Evolutionary conservation across 78 protist species (phyloP), one percentile per base, ranked within the genome.

Genomic region (Speleostelium caveatum): DNA sequence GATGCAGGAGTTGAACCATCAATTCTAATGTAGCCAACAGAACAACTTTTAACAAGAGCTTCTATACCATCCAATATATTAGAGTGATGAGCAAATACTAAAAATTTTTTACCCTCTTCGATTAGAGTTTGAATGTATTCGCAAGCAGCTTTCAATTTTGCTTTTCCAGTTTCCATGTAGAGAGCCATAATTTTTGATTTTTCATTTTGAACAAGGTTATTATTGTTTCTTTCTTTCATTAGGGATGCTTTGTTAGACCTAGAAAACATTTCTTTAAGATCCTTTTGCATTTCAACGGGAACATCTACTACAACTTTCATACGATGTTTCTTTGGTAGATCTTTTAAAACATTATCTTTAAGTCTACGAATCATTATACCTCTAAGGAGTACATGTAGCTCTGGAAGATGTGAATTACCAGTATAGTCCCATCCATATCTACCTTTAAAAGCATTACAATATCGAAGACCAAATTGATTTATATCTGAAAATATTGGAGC

Each of bases 261-360:
- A 35, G 72, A 36, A 45, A 83, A 83, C 5, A 83, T 45, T 1
- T 55, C 28, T 4, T 61, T 28, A 19, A 83, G 16, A 2, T 30
- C 45, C 19, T 10, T 45, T 59, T 69, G 59, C 2, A 69, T 19
- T 28, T 67, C 60, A 1, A 21, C 7, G n/a, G 75, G 58, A 7
- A 62, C 65, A 59, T 83, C 91, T 1, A 83, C 73, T 1, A 69
- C 68, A 0, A 71, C 91, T 33, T 51, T 69, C 22, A 45, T 69
- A 22, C 98, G 32, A 6, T 42, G 39, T 80, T 98, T 98, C 28
- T 71, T 62, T 30, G 98, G 98, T 26, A 98, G 89, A 36, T 97
- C 73, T 3, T 63, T 24, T 22, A 95, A 66, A 6, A 97, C 99
- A 32, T 65, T 75, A 56, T 14, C 36, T 85, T 98, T 98, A 28